Percentiles rank a stretch among this genome's conserved stretches.
These are phyloP conservation scores for Solanum chiquidenum DNA, from an alignment of 257 asterid genomes.

Conservation along the genomic window DNA sequence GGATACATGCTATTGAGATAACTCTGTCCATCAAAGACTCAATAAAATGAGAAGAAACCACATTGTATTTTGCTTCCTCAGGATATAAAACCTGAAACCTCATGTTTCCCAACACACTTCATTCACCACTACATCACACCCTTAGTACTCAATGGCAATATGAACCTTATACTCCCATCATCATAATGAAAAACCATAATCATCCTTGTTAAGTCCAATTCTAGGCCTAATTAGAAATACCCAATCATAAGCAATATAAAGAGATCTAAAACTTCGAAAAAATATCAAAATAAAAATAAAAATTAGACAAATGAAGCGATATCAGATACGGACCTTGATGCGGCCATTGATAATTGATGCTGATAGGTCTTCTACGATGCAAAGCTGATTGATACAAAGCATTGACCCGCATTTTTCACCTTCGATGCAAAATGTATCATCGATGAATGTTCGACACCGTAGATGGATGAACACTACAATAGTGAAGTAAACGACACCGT, in stretches of 20 bases:
- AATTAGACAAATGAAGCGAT: neutral
- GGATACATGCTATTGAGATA: neutral
- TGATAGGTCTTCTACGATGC: constrained; percentile 9
- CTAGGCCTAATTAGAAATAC: neutral
- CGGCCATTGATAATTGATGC: constrained; percentile 47
- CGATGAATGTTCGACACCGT: neutral
- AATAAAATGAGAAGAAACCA: neutral
- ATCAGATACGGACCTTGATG: constrained; percentile 25
- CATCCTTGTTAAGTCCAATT: neutral
- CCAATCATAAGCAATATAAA: neutral
- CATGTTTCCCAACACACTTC: neutral
- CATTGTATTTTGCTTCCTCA: neutral
- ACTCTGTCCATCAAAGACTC: neutral
- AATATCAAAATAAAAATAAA: too few relatives aligned
- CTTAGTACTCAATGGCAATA: neutral
- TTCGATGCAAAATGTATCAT: neutral
- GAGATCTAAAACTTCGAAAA: neutral
- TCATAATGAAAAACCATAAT: neutral
- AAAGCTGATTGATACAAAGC: constrained; percentile 3
- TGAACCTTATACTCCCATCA: neutral
- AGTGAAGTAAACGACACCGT: neutral
- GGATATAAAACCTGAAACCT: neutral
- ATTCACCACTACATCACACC: neutral
- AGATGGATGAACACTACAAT: neutral
- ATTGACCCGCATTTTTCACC: constrained; percentile 26